Percentiles rank a stretch among this genome's conserved stretches.
Evolutionary conservation across 148 eudicot species (phyloP).

Genomic region (Tetragonia tetragonoides): DNA sequence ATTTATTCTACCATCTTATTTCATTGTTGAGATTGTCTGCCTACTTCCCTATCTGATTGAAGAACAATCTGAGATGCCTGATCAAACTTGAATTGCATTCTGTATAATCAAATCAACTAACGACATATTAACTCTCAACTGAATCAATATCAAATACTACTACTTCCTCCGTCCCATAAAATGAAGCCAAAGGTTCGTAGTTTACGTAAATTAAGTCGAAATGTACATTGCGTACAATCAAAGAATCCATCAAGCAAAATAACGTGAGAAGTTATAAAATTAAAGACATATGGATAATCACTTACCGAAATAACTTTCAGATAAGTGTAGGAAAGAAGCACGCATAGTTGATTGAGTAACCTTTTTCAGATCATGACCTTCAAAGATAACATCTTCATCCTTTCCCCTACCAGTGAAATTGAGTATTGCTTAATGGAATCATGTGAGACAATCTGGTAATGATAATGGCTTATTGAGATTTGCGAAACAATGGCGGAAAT

Average conservation of each 20-base stretch:
- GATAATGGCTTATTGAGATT: neutral
- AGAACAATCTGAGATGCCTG: neutral
- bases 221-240: neutral
- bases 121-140: too few species aligned
- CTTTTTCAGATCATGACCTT: neutral
- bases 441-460: neutral
- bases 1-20: neutral
- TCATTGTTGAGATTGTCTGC: neutral
- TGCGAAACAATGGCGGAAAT: neutral
- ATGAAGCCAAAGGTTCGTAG: too few species aligned
- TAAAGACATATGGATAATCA: neutral
- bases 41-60: too few species aligned
- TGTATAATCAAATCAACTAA: neutral
- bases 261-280: neutral
- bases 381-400: neutral
- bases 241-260: neutral
- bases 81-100: neutral
- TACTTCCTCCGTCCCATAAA: too few species aligned
- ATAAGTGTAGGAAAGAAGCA: neutral
- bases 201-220: neutral
- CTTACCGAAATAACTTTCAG: slow-evolving; percentile 1
- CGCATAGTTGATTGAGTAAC: neutral
- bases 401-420: neutral
- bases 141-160: neutral
- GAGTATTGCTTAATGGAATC: neutral